A percentile compares a stretch with the other conserved stretches of the same genome.
Evolutionary conservation across 805 yeast species (phyloP).

Genomic region (Candida khao-thaluensis): DNA sequence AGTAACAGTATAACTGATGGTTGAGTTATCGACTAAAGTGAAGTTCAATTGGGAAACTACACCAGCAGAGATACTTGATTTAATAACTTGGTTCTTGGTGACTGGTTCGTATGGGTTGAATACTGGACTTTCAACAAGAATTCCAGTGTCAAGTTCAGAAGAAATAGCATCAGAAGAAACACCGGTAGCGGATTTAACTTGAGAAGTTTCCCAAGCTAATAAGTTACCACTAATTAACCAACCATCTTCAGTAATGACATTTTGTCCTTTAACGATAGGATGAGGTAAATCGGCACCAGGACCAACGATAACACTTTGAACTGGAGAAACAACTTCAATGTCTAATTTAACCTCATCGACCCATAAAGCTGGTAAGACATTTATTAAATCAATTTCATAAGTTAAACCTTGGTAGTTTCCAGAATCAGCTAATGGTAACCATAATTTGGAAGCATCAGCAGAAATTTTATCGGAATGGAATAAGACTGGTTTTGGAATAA

Average conservation of each 20-base stretch:
- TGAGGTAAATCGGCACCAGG: slow-evolving; percentile 18
- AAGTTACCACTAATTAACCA: slow-evolving; percentile 30
- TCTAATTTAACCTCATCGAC: slow-evolving; percentile 20
- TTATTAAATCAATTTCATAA: slow-evolving; percentile 26
- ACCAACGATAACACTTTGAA: slow-evolving; percentile 14
- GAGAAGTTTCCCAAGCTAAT: slow-evolving; percentile 23
- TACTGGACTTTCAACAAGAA: slow-evolving; percentile 23
- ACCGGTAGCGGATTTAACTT: slow-evolving; percentile 19
- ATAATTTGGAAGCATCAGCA: slow-evolving; percentile 16
- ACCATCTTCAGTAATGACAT: slow-evolving; percentile 16
- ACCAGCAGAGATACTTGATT: slow-evolving; percentile 16
- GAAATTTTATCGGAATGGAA: slow-evolving; percentile 23
- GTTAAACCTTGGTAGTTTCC: slow-evolving; percentile 27
- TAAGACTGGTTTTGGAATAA: slow-evolving; percentile 29
- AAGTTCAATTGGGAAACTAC: slow-evolving; percentile 22
- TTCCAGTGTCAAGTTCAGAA: slow-evolving; percentile 19
- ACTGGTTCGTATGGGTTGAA: slow-evolving; percentile 20
- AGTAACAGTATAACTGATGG: slow-evolving; percentile 18
- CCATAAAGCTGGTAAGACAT: slow-evolving; percentile 29
- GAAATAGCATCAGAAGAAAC: slow-evolving; percentile 17
- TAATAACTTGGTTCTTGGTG: slow-evolving; percentile 21
- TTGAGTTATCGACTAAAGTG: slow-evolving; percentile 23
- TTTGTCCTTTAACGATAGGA: slow-evolving; percentile 18
- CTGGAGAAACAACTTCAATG: slow-evolving; percentile 26
- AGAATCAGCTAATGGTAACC: slow-evolving; percentile 26